These are phyloP conservation scores for Suillus placidus DNA, from an alignment of 768 basidiomycete genomes.

Conservation along the genomic window DNA sequence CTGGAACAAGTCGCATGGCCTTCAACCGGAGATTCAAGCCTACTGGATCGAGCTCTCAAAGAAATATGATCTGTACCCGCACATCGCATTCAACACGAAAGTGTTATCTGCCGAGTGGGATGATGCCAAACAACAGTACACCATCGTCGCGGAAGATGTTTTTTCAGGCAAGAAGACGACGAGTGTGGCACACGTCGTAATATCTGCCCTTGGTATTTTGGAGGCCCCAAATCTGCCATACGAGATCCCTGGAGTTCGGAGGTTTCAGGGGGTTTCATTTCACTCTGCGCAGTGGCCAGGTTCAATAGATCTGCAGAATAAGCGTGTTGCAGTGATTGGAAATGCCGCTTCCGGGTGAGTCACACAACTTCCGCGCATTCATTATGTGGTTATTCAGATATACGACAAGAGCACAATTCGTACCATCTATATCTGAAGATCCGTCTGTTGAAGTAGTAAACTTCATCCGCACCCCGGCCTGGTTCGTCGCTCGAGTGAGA, in stretches of 20 bases:
- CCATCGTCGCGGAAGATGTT: background rate
- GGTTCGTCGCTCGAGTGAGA: constrained; percentile 53
- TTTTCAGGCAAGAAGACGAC: background rate
- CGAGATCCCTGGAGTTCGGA: constrained; percentile 36
- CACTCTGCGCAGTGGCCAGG: constrained; percentile 57
- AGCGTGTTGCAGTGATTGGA: background rate
- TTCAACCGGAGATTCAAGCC: constrained; percentile 31
- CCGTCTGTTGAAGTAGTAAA: constrained; percentile 54
- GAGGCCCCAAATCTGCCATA: constrained; percentile 11
- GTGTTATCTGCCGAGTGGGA: constrained; percentile 52
- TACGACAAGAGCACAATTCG: background rate
- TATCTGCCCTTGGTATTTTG: background rate
- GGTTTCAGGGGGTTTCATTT: constrained; percentile 52
- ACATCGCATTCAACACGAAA: constrained; percentile 45
- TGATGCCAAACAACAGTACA: background rate
- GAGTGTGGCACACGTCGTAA: background rate
- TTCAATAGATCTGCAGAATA: constrained; percentile 39
- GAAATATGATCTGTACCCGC: constrained; percentile 44
- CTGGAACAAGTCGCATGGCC: background rate
- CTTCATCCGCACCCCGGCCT: constrained; percentile 62
- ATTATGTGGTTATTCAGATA: background rate
- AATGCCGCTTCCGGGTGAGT: constrained; percentile 1
- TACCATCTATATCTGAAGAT: background rate
- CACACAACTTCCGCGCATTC: background rate
- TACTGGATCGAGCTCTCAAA: constrained; percentile 46